A percentile compares a stretch with the other conserved stretches of the same genome.
These are phyloP conservation scores for Arabidopsis arenosa DNA, from an alignment of 345 rosid genomes.

Conservation along the genomic window DNA sequence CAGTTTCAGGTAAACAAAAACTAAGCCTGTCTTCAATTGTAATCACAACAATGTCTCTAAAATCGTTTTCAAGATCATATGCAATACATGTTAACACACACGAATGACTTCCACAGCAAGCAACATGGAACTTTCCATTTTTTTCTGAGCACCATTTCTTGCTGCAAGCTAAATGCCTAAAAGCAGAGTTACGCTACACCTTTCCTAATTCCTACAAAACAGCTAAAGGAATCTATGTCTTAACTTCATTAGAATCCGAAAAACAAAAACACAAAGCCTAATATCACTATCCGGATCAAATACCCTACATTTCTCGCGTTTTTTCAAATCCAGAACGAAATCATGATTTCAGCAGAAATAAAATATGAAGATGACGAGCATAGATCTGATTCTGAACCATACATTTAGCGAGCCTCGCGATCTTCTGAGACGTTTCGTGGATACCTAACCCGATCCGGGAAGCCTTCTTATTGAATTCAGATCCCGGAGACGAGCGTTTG, in stretches of 20 bases:
- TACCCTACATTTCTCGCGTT: not conserved
- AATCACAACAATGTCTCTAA: constrained; percentile 11
- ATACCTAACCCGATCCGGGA: constrained; percentile 65
- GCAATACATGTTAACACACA: not conserved
- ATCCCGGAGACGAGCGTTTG: constrained; percentile 45
- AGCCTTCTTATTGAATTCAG: constrained; percentile 86
- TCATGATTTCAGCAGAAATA: not conserved
- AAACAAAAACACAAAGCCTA: not conserved
- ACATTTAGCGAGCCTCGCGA: constrained; percentile 73
- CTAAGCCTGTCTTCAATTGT: not conserved
- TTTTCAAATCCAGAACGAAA: constrained; percentile 7
- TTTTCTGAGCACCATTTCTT: not conserved
- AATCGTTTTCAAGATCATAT: not conserved
- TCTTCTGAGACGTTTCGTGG: constrained; percentile 78
- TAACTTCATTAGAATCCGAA: constrained; percentile 3
- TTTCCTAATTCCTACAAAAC: constrained; percentile 19
- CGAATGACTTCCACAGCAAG: constrained; percentile 34
- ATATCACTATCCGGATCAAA: not conserved
- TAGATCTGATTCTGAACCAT: constrained; percentile 35
- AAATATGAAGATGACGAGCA: constrained; percentile 19
- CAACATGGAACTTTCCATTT: not conserved
- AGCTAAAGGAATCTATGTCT: not conserved
- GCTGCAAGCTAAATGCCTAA: constrained; percentile 24
- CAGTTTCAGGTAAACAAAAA: constrained; percentile 15
- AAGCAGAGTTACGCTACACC: not conserved